Evolutionary conservation across 75 land plant species (phyloP), one percentile per base, ranked within the genome.

Genomic region (Cryptomeria japonica): DNA sequence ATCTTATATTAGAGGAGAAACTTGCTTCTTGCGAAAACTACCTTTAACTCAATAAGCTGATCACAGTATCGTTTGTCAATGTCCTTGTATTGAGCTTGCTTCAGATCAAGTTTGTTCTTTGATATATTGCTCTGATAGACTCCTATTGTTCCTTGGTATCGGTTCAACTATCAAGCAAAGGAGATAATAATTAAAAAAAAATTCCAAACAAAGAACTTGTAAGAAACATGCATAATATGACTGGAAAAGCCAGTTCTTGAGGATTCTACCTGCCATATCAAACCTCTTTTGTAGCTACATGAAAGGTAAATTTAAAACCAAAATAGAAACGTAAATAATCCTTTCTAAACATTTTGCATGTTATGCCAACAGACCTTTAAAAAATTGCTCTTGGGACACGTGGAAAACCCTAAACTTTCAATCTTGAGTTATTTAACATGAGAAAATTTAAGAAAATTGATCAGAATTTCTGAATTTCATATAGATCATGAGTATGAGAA

Each of bases 41-140:
- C 99, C 99, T 98, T 98, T 13, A 98, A 94, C 90, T 98, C 96
- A 70, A 98, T 96, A 86, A 98, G 94, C 92, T 98, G 99, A 79
- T 91, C 90, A 87, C 94, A 94, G 61, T 96, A 95, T 22, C 99
- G 96, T 49, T 93, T 97, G 79, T 97, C 97, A 88, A 98, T 97
- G 80, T 98, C 99, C 76, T 96, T 95, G 90, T 97, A 98, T 80
- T 96, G 97, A 44, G 96, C 34, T 64, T 97, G 96, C 86, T 95
- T 97, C 56, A 98, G 95, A 47, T 98, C 99, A 87, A 89, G 58
- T 68, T 95, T 97, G 87, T 97, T 88, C 86, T 89, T 95, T 58
- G 93, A 88, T 58, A 98, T 93, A 89, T 96, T 98, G 88, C 91
- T 96, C 85, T 98, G 95, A 83, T 98, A 97, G 13, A 97, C 99